Conservation (phyloP, 2,329 filamentous ascomycete genomes). For the Clathrospora elynae region DNA sequence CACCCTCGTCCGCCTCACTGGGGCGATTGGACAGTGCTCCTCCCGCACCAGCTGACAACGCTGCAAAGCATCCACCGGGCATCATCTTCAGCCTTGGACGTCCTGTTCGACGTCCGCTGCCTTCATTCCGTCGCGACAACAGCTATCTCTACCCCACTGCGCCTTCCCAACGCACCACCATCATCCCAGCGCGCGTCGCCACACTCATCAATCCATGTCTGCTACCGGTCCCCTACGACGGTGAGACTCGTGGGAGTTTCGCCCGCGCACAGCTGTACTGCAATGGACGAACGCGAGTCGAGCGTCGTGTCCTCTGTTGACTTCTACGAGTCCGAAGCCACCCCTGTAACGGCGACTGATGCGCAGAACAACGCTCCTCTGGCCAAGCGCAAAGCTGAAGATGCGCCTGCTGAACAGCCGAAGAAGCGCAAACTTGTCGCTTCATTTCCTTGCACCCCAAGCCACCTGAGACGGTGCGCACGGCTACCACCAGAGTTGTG, state of each 20-base stretch:
- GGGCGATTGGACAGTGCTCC: slow-evolving; percentile 10
- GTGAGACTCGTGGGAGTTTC: slow-evolving; percentile 42
- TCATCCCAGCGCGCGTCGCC: slow-evolving; percentile 8
- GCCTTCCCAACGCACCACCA: slow-evolving; percentile 9
- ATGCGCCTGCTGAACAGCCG: slow-evolving; percentile 24
- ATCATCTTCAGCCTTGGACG: not conserved
- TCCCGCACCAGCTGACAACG: slow-evolving; percentile 7
- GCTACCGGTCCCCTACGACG: slow-evolving; percentile 29
- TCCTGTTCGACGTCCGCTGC: not conserved
- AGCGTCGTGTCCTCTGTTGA: slow-evolving; percentile 45
- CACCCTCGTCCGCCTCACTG: slow-evolving; percentile 17
- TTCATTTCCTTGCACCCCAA: slow-evolving; percentile 15
- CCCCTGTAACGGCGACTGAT: slow-evolving; percentile 22
- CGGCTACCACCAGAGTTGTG: slow-evolving; percentile 66
- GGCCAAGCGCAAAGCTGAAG: slow-evolving; percentile 47
- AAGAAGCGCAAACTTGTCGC: slow-evolving; percentile 44
- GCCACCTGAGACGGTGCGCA: slow-evolving; percentile 35
- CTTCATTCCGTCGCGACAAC: slow-evolving; percentile 15
- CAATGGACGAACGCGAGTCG: slow-evolving; percentile 43
- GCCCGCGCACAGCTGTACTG: slow-evolving; percentile 24
- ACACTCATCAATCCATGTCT: slow-evolving; percentile 33
- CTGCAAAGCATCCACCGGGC: slow-evolving; percentile 6
- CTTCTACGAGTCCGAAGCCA: slow-evolving; percentile 42
- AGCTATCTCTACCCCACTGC: slow-evolving; percentile 13
- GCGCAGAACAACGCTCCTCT: slow-evolving; percentile 18